Evolutionary conservation across 2,329 filamentous ascomycete genomes (phyloP), one percentile per base, ranked within the genome.

Genomic region (Chaetomium sp.): DNA sequence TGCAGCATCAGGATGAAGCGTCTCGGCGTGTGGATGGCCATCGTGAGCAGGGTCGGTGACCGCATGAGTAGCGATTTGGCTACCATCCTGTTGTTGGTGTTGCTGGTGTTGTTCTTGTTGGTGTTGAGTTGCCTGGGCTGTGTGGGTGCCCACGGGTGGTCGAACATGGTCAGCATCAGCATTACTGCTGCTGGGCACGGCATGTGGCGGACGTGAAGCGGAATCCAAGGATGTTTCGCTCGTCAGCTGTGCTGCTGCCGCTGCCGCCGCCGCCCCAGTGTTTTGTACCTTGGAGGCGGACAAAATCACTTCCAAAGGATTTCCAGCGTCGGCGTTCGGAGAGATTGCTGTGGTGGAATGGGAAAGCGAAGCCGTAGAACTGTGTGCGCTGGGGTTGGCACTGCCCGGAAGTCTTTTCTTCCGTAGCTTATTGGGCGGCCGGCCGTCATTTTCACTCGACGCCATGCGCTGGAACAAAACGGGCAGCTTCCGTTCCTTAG

Each of bases 351-450:
- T 67, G 44, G 72, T 69, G 10, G 75, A 76, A 41, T 76, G 71
- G 5, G 74, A 69, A 12, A 95, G 75, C 6, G 91, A 96, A 12
- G 88, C 82, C 6, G 82, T 87, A 12, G 94, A 97, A 67, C 91
- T 96, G 61, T 96, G 91, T 0, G 92, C 91, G 68, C 92, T 96
- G 19, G 86, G 86, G 63, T 90, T 91, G 27, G 87, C 73, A 66
- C 88, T 89, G 43, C 84, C 86, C 0, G 88, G 86, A 54, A 88
- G 76, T 60, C 85, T 79, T 71, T 89, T 96, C 76, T 97, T 97
- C 70, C 87, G 88, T 51, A 99, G 75, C 71, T 96, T 96, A 66
- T 96, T 96, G 0, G 91, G 89, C 67, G 86, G 87, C 46, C 88
- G 82, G 64, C 80, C 85, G 59, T 85, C 85, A 40, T 75, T 79